Evolutionary conservation across 768 basidiomycete species (phyloP), one percentile per base, ranked within the genome.

Genomic region (Leucosporidium yakuticum): DNA sequence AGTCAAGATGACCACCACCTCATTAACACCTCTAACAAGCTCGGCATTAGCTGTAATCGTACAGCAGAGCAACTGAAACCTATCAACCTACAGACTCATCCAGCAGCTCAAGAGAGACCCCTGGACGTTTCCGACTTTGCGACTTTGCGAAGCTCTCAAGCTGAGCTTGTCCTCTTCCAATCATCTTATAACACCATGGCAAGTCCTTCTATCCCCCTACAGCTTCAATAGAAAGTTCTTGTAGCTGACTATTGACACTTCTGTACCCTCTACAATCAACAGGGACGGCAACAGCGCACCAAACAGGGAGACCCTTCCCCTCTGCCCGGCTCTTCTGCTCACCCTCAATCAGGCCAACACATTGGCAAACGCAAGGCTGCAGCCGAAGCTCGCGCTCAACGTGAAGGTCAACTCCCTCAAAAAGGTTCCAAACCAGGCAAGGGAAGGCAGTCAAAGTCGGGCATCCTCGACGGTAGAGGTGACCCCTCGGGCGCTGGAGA

Each of bases 351-450:
- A 0, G 64, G 62, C 5, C 47, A 57, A n/a, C 66, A 67, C 58
- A 66, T 65, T 57, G 70, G 70, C 39, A 71, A 71, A 47, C 64
- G 67, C 50, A 71, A 71, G 62, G 67, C 67, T 48, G 67, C 59
- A 0, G 56, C 65, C 61, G 70, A 65, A 56, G 67, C 70, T 2
- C 63, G 66, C 53, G 21, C 63, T 0, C 31, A 25, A 7, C 54
- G 66, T n/a, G 60, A 57, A 1, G 64, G 67, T 29, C 0, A 50
- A 50, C 6, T 48, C 57, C 39, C 12, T 48, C 67, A 53, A n/a
- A 53, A 53, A 21, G 39, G 39, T 15, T 44, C 39, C 39, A 44
- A 44, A 15, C 39, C 39, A 44, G 39, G 39, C 39, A 44, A 44
- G 17, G 39, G 39, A 3, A 44, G 39, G 39, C 39, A 44, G 14